Evolutionary conservation across 768 basidiomycete species (phyloP), one percentile per base, ranked within the genome.

Genomic region (Cystofilobasidium macerans): DNA sequence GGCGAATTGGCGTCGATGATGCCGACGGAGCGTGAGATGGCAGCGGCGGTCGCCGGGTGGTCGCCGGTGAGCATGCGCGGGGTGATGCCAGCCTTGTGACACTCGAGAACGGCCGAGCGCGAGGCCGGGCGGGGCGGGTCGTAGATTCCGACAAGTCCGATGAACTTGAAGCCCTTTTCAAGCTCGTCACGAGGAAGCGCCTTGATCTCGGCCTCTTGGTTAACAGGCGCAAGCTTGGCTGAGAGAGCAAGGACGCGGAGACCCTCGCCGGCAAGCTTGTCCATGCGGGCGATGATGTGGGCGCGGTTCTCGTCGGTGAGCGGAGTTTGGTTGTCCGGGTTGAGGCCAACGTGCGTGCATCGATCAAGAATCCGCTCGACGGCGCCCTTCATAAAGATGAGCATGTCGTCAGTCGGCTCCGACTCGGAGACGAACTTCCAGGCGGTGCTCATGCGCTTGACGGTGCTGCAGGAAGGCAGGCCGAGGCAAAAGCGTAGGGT

Each of bases 111-210:
- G 38, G 83, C 81, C 3, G 78, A 80, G 12, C 79, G 73, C 3
- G 79, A 80, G 69, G 83, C 81, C 1, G 81, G 82, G 43, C 83
- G 78, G 22, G 82, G 82, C 22, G 83, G 82, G 69, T 83, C 83
- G 56, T 78, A 80, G 65, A 84, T 81, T 51, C 82, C 83, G n/a
- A 78, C 79, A 9, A 83, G 76, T 7, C 80, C 82, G n/a, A 81
- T 74, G 72, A 84, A 81, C 5, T 74, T 77, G 62, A 82, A 78
- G 38, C 77, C 78, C 35, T 75, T 67, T 73, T 83, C 82, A 18
- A 81, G 77, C 7, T 80, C 78, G 61, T 80, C 80, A 54, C 82
- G 76, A 8, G 61, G 22, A 68, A 73, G 71, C 0, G 70, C 67
- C 48, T 77, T 71, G 45, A 69, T 65, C 51, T 61, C 76, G 61